A percentile compares a stretch with the other conserved stretches of the same genome.
Evolutionary conservation across 257 asterid genomes (phyloP).

Genomic region (Plantago elongata): DNA sequence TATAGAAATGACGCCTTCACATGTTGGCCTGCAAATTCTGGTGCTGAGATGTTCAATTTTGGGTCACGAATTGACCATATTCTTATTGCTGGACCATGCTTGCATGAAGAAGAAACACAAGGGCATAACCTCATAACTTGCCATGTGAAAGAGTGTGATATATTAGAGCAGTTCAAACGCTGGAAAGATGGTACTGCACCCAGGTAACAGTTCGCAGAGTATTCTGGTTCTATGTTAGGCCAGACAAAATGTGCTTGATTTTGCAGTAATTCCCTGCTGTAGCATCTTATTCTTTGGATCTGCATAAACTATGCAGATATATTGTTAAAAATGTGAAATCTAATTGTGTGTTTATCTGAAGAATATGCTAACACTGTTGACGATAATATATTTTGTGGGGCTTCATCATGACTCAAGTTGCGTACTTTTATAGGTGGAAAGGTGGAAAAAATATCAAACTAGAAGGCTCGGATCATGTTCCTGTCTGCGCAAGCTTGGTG

Average conservation of each 20-base stretch:
- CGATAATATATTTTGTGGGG: neutral
- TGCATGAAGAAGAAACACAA: conserved; percentile 51
- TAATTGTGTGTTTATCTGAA: neutral
- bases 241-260: conserved; percentile 16
- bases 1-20: conserved; percentile 79
- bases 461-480: conserved; percentile 98
- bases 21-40: conserved; percentile 92
- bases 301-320: conserved; percentile 8
- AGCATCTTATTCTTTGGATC: conserved; percentile 10
- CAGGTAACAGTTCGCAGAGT: conserved; percentile 40
- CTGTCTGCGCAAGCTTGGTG: conserved; percentile 57
- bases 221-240: conserved; percentile 15
- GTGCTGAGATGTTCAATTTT: conserved; percentile 90
- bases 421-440: conserved; percentile 44
- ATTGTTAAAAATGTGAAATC: neutral
- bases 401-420: neutral
- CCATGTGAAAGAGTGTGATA: conserved; percentile 84
- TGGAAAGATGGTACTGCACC: conserved; percentile 80
- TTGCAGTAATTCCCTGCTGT: conserved; percentile 3
- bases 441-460: conserved; percentile 58
- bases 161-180: conserved; percentile 74
- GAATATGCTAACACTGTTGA: neutral
- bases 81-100: conserved; percentile 80
- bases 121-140: conserved; percentile 64
- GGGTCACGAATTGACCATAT: conserved; percentile 96